Evolutionary conservation across 805 yeast species (phyloP), one percentile per base, ranked within the genome.

Genomic region (Pichia occidentalis): DNA sequence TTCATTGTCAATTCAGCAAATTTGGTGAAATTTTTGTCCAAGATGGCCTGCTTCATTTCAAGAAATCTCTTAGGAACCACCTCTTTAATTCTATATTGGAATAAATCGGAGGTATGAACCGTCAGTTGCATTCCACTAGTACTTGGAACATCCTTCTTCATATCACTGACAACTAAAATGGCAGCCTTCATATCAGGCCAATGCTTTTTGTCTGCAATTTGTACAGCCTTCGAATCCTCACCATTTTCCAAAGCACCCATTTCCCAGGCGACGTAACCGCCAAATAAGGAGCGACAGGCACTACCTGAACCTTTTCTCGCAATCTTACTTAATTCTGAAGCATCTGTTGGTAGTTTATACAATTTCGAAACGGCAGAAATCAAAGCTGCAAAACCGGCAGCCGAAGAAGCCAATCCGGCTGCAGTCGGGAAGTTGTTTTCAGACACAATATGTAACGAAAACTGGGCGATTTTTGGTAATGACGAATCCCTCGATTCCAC

Each of bases 251-350:
- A 46, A 3, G 51, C 48, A 40, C 99, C 99, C 97, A 88, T 87
- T 61, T 92, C 96, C 99, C 99, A 92, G 4, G 97, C 97, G 10
- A 92, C 99, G 56, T 78, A 92, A 7, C 99, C 99, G 33, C 98
- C 97, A 62, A 85, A 86, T 45, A 92, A 68, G 7, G 97, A 92
- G 61, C 99, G 75, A 65, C 99, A 92, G 6, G 98, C 98, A 11
- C 96, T 86, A 3, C 98, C 99, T 6, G 97, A 87, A 23, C 99
- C 99, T 64, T 87, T 90, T 64, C 99, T 79, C 11, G 99, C 98
- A 55, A 92, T 83, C 56, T 80, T 82, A 47, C 95, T 85, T 46
- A 92, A 72, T 54, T 87, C 95, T 17, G 92, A 82, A 54, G 74
- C 69, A 44, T 82, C 74, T 54, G 84, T 83, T n/a, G 95, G 95